Percentiles rank a stretch among this genome's conserved stretches.
Conservation (phyloP, 2,329 filamentous ascomycete species). For the Atkinsonella hypoxylon region DNA sequence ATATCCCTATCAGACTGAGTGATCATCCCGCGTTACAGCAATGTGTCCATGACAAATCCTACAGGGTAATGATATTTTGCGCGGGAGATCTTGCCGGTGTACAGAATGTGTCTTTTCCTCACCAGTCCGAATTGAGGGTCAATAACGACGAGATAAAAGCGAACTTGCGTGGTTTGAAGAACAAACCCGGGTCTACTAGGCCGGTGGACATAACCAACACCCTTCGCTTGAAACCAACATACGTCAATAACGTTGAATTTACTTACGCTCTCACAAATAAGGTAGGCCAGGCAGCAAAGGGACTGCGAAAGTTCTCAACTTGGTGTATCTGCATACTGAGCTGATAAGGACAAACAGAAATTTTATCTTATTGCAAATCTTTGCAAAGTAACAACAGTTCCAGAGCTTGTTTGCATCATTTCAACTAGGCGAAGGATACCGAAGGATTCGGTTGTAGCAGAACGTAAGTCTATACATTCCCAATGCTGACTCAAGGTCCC, state of each 20-base stretch:
- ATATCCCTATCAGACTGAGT: slow-evolving; percentile 33
- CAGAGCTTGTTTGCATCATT: slow-evolving; percentile 58
- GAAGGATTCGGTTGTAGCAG: slow-evolving; percentile 68
- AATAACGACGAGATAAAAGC: slow-evolving; percentile 81
- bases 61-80: slow-evolving; percentile 76
- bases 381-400: slow-evolving; percentile 60
- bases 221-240: slow-evolving; percentile 56
- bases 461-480: slow-evolving; percentile 47
- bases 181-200: slow-evolving; percentile 87
- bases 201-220: slow-evolving; percentile 81
- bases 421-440: slow-evolving; percentile 59
- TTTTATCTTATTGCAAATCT: slow-evolving; percentile 64
- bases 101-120: slow-evolving; percentile 79
- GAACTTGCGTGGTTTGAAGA: slow-evolving; percentile 91
- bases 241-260: slow-evolving; percentile 68
- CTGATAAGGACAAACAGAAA: slow-evolving; percentile 36
- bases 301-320: neutral
- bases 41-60: slow-evolving; percentile 46
- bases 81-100: slow-evolving; percentile 48
- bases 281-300: slow-evolving; percentile 35
- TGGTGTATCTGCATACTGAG: slow-evolving; percentile 1
- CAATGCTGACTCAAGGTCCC: neutral
- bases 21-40: slow-evolving; percentile 40
- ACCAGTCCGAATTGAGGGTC: slow-evolving; percentile 84
- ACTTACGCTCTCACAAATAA: slow-evolving; percentile 89